Base-by-base conservation (phyloP, 768 basidiomycete genomes). In the Gyrodon lividus region DNA sequence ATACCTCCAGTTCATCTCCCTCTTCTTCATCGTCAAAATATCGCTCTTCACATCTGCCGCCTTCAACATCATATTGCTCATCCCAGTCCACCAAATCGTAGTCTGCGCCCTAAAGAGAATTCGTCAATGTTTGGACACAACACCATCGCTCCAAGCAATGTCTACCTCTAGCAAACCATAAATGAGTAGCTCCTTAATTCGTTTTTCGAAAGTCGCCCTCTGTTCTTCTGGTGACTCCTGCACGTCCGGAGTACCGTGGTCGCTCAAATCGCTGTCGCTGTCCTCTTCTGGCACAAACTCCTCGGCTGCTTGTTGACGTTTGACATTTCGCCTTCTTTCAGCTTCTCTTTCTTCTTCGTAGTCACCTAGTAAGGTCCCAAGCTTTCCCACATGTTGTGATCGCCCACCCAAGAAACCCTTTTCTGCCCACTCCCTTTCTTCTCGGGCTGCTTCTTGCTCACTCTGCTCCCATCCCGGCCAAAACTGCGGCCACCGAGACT, bases 311-410 rank as follows among this genome's bases (percentile, higher is more conserved):
- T 66, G 71, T 44, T 72, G 65, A 35, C 77, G 72, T 52, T 82
- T 74, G 17, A 79, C 53, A 16, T 56, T 61, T 48, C 84, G 73
- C 17, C 80, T 67, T 22, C 83, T 74, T 60, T 89, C 84, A 0
- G 79, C 82, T 64, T 83, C 84, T 52, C 91, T 76, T 63, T 89
- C 89, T 59, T 88, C 89, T 59, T 91, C 89, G 60, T 88, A 91
- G 6, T 75, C 81, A 4, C 79, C 82, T 8, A 93, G 69, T 8
- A 93, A 70, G 5, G 63, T 64, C 2, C 82, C 89, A 16, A 91
- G 67, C 56, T 87, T 88, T 33, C 88, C 88, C 10, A 92, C 78
- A 53, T 84, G 79, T 56, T 80, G 79, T 20, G 66, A 67, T 28
- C 63, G 68, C 3, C 70, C 70, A 1, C 83, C 86, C 50, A 92